These are phyloP conservation scores for Trichoderma sp. DNA, from an alignment of 2,329 filamentous ascomycete genomes.

Conservation along the genomic window DNA sequence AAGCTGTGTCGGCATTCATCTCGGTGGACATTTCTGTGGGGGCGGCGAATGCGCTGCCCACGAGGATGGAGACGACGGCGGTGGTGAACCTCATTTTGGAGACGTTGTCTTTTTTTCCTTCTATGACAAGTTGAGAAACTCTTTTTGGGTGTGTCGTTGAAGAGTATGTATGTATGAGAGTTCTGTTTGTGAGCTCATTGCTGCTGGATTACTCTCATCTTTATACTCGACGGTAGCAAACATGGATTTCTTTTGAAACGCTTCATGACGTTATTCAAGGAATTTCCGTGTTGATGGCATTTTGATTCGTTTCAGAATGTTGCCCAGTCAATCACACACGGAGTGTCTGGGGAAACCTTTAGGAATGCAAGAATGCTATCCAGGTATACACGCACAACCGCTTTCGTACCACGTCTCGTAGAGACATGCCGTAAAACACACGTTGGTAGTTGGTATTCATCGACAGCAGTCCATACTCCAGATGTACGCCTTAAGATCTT, in stretches of 20 bases:
- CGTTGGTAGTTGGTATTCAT: background rate
- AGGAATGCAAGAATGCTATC: background rate
- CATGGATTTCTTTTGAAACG: background rate
- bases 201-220: background rate
- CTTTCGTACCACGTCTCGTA: background rate
- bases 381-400: background rate
- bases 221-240: background rate
- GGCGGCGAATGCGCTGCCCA: constrained; percentile 2
- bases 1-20: background rate
- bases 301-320: background rate
- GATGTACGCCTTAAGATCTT: background rate
- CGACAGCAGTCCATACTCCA: background rate
- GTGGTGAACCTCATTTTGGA: constrained; percentile 3
- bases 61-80: constrained; percentile 4
- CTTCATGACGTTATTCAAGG: background rate
- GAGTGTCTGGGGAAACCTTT: background rate
- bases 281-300: background rate
- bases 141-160: background rate
- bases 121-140: background rate
- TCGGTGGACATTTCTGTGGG: background rate
- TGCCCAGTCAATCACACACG: background rate
- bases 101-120: background rate
- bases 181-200: background rate
- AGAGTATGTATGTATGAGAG: background rate
- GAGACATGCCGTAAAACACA: background rate